phyloP scores from a whole-genome alignment of 345 rosid genomes.

The Murraya paniculata region DNA sequence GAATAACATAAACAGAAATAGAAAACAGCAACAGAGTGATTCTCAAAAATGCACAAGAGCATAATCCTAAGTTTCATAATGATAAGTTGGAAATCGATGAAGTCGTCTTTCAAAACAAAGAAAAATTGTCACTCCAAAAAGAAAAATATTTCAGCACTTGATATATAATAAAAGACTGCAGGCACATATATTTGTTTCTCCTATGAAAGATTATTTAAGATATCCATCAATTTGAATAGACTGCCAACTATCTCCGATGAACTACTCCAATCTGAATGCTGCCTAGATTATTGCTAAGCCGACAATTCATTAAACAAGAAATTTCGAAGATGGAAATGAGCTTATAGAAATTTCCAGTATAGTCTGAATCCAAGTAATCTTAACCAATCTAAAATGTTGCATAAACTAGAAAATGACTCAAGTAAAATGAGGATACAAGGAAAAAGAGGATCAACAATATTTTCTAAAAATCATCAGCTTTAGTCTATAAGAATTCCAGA shows the following conservation, averaged over 20 bases:
- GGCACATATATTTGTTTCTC: background rate
- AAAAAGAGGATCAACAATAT: background rate
- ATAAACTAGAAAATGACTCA: background rate
- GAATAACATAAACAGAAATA: background rate
- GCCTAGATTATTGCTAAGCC: background rate
- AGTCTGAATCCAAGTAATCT: background rate
- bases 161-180: background rate
- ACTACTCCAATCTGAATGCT: background rate
- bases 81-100: background rate
- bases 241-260: background rate
- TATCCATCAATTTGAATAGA: background rate
- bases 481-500: constrained; percentile 1
- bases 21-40: background rate
- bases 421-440: background rate
- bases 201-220: background rate
- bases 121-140: background rate
- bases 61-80: background rate
- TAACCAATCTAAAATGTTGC: background rate
- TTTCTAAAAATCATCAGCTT: background rate
- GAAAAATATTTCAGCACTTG: background rate
- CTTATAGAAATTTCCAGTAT: background rate
- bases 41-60: background rate
- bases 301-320: constrained; percentile 4
- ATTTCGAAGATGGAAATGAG: background rate
- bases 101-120: background rate